These are phyloP conservation scores for Pisolithus orientalis DNA, from an alignment of 768 basidiomycete species.

Conservation along the genomic window DNA sequence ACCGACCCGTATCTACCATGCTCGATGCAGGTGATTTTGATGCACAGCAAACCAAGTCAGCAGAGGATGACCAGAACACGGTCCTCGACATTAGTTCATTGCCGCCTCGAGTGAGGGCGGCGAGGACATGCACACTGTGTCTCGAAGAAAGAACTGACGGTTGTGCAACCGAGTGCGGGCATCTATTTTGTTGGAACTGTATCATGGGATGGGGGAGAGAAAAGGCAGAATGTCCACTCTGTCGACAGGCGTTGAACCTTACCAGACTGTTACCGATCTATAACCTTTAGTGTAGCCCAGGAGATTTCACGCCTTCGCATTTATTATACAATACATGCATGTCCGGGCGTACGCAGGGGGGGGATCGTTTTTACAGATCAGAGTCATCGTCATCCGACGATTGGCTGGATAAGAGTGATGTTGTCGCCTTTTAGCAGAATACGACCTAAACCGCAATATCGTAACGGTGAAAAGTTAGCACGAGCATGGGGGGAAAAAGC, in stretches of 20 bases:
- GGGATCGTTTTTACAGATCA: conserved; percentile 9
- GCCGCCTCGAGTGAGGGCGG: conserved; percentile 43
- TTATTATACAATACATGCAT: conserved; percentile 18
- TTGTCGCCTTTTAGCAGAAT: conserved; percentile 97
- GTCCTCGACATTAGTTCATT: conserved; percentile 55
- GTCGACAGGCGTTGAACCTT: conserved; percentile 69
- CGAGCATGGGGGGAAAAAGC: neutral
- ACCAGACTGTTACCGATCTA: conserved; percentile 73
- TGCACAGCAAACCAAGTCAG: conserved; percentile 44
- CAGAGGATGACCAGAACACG: conserved; percentile 68
- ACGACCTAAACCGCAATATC: conserved; percentile 51
- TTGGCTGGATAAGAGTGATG: conserved; percentile 92
- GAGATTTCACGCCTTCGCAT: conserved; percentile 2
- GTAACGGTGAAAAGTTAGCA: conserved; percentile 1
- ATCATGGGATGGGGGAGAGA: conserved; percentile 86
- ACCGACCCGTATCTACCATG: conserved; percentile 52
- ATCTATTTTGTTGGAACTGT: conserved; percentile 87
- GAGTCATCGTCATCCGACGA: conserved; percentile 21
- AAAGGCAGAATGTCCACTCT: conserved; percentile 86
- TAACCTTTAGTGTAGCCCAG: conserved; percentile 52
- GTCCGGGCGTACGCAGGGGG: conserved; percentile 3
- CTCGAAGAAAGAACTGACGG: conserved; percentile 79
- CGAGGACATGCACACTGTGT: conserved; percentile 76
- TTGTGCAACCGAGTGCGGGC: conserved; percentile 83
- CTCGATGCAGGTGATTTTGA: conserved; percentile 48